These are phyloP conservation scores for Solanum sparsipilum DNA, from an alignment of 257 asterid species.

Conservation along the genomic window DNA sequence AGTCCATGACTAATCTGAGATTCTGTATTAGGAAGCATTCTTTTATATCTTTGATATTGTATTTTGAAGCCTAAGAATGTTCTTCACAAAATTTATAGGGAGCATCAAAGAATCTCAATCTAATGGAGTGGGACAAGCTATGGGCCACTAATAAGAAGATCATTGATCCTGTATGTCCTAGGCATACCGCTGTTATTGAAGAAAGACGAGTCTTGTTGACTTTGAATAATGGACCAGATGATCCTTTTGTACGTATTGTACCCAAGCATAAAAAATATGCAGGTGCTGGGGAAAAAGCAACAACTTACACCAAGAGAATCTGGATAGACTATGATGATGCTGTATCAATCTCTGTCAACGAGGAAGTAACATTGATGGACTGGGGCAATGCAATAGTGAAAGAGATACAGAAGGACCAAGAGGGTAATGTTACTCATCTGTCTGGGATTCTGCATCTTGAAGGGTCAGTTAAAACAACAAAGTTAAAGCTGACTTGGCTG, in stretches of 20 bases:
- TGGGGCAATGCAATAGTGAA: constrained; percentile 92
- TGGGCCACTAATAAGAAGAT: constrained; percentile 96
- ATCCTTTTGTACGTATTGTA: constrained; percentile 55
- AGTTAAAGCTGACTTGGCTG: constrained; percentile 93
- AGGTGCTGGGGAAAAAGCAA: constrained; percentile 89
- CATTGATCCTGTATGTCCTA: constrained; percentile 90
- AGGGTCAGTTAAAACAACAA: constrained; percentile 85
- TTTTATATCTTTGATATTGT: not conserved
- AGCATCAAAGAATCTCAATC: constrained; percentile 98
- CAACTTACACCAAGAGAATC: constrained; percentile 53
- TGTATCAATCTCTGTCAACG: constrained; percentile 49
- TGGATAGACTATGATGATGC: constrained; percentile 92
- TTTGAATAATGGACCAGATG: constrained; percentile 69
- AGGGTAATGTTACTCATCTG: constrained; percentile 52
- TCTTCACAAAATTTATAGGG: constrained; percentile 38
- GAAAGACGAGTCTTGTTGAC: constrained; percentile 45
- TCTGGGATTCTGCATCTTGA: constrained; percentile 76
- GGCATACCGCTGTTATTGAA: constrained; percentile 83
- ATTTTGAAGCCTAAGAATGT: constrained; percentile 1
- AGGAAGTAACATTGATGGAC: constrained; percentile 89
- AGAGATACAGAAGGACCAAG: constrained; percentile 67
- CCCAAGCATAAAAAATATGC: constrained; percentile 79
- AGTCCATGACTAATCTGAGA: not conserved
- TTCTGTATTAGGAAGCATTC: not conserved
- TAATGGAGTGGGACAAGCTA: constrained; percentile 98